These are phyloP conservation scores for Lepraria neglecta DNA, from an alignment of 495 filamentous ascomycete species.

Conservation along the genomic window DNA sequence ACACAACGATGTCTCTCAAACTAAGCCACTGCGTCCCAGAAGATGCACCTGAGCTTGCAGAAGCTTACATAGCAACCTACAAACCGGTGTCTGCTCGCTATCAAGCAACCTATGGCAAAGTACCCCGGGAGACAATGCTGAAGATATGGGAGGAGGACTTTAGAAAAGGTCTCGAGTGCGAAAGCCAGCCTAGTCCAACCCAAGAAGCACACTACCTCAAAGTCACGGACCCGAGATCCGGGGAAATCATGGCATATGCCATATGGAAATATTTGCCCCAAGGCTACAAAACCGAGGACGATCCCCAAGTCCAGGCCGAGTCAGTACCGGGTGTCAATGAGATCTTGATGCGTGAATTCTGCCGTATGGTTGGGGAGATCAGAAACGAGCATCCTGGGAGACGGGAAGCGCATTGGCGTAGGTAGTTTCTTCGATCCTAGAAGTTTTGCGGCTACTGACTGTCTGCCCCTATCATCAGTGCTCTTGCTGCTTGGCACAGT, in stretches of 20 bases:
- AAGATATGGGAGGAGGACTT: conserved; percentile 4
- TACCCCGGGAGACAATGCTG: background rate
- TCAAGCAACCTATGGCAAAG: conserved; percentile 8
- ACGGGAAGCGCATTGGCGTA: conserved; percentile 16
- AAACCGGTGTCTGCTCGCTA: background rate
- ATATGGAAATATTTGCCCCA: conserved; percentile 20
- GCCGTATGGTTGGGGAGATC: background rate
- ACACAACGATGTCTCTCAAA: background rate
- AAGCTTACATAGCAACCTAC: conserved; percentile 4
- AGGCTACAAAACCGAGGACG: conserved; percentile 14
- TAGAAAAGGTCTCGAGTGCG: background rate
- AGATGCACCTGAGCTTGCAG: conserved; percentile 10
- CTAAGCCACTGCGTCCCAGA: conserved; percentile 3
- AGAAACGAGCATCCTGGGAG: conserved; percentile 14
- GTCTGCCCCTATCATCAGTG: background rate
- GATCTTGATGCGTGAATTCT: background rate
- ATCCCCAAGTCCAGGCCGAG: background rate
- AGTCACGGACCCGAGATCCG: conserved; percentile 4
- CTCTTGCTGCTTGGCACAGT: conserved; percentile 17
- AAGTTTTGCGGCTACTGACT: too few species aligned
- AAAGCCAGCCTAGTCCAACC: background rate
- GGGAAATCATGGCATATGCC: conserved; percentile 11
- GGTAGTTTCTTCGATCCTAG: background rate
- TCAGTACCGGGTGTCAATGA: conserved; percentile 9
- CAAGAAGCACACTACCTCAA: conserved; percentile 13